Conservation (phyloP, 1,284 basidiomycete genomes). For the Trichosporon asahii region DNA sequence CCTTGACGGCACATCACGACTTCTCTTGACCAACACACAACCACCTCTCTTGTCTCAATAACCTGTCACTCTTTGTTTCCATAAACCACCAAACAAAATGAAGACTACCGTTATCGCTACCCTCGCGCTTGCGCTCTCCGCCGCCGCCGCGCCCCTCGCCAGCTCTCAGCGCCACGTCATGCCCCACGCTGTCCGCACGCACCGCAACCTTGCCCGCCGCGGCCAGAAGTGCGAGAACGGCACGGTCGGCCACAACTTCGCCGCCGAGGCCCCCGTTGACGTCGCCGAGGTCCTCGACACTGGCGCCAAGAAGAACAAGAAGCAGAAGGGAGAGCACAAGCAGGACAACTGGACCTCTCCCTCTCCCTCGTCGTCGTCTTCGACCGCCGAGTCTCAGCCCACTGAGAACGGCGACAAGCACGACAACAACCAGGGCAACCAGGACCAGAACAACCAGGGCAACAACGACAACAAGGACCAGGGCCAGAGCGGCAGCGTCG, state of each 20-base stretch:
- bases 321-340: not conserved
- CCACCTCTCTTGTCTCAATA: not conserved
- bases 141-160: slow-evolving; percentile 1
- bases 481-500: not conserved
- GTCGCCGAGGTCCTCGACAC: not conserved
- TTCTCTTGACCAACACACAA: not conserved
- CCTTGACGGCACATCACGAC: slow-evolving; percentile 4
- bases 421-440: not conserved
- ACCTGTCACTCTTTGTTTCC: slow-evolving; percentile 1
- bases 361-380: not conserved
- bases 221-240: not conserved
- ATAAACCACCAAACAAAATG: not conserved
- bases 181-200: not conserved
- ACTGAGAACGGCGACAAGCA: not conserved
- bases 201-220: not conserved
- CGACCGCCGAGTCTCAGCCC: not conserved
- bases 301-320: slow-evolving; percentile 1
- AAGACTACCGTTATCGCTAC: slow-evolving; percentile 8
- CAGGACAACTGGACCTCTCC: not conserved
- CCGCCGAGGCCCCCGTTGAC: not conserved
- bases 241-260: not conserved
- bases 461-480: not conserved
- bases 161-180: not conserved
- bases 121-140: slow-evolving; percentile 2
- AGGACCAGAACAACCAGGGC: not conserved